These are phyloP conservation scores for Tuber calosporum DNA, from an alignment of 495 filamentous ascomycete species.

Conservation along the genomic window DNA sequence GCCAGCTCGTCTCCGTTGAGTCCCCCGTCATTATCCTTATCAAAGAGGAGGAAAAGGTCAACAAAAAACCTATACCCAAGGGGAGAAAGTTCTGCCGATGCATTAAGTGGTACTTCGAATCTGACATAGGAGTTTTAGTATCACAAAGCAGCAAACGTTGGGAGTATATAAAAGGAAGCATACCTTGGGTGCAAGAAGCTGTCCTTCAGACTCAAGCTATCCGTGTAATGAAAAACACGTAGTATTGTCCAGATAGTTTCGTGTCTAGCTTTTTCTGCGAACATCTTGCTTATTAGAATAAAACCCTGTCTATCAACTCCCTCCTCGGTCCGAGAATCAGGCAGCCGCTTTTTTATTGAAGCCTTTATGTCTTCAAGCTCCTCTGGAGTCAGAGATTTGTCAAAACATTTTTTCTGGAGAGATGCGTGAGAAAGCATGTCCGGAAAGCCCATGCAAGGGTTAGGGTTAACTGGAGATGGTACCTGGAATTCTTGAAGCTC, in stretches of 20 bases:
- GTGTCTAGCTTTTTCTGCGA: conserved; percentile 94
- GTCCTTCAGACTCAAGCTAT: conserved; percentile 82
- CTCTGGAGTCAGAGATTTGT: conserved; percentile 66
- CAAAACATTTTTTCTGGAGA: conserved; percentile 61
- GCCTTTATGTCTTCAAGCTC: conserved; percentile 85
- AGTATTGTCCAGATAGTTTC: conserved; percentile 97
- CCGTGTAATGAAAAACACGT: conserved; percentile 92
- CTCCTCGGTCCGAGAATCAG: conserved; percentile 56
- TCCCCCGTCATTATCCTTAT: conserved; percentile 95
- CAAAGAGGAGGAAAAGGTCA: conserved; percentile 86
- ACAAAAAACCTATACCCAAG: conserved; percentile 96
- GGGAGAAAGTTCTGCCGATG: conserved; percentile 88
- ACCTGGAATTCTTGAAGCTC: conserved; percentile 86
- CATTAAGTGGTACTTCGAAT: conserved; percentile 83
- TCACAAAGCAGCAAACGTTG: neutral
- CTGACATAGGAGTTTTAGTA: conserved; percentile 10
- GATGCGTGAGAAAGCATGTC: conserved; percentile 6
- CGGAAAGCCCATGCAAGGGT: neutral
- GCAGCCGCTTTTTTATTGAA: conserved; percentile 61
- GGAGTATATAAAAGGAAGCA: neutral
- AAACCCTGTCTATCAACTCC: conserved; percentile 80
- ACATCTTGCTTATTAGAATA: conserved; percentile 83
- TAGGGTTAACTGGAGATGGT: conserved; percentile 6
- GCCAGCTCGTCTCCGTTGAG: conserved; percentile 75
- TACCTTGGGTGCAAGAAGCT: conserved; percentile 77